phyloP scores from a whole-genome alignment of 1,139 yeast genomes.

The Nakaseomyces uthaithaninus region DNA sequence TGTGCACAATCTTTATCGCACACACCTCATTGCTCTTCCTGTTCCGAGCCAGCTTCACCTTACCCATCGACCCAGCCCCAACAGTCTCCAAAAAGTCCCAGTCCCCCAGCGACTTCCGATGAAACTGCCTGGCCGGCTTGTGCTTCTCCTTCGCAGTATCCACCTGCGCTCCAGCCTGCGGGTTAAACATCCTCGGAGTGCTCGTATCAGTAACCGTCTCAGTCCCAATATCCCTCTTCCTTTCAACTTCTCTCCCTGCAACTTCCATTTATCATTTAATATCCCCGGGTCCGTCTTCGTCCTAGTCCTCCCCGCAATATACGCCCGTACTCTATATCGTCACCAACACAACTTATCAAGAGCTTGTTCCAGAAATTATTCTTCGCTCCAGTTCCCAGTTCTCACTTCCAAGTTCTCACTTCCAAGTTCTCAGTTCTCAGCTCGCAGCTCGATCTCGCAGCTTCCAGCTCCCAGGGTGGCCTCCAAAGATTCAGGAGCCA shows the following conservation, averaged over 20 bases:
- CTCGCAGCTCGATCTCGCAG: no score
- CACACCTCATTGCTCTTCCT: conserved; percentile 64
- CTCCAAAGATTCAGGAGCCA: no score
- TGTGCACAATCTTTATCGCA: conserved; percentile 75
- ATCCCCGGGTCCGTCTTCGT: no score
- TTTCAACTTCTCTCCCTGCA: neutral
- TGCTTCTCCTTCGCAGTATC: conserved; percentile 6
- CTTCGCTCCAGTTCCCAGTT: no score
- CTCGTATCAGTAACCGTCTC: conserved; percentile 16
- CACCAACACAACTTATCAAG: no score
- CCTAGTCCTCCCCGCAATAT: no score
- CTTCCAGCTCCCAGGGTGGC: no score
- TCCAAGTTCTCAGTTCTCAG: no score
- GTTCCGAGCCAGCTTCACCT: conserved; percentile 76
- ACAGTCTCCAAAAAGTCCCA: conserved; percentile 94
- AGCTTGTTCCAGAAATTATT: no score
- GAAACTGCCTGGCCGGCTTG: conserved; percentile 45
- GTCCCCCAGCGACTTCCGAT: conserved; percentile 84
- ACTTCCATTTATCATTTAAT: no score
- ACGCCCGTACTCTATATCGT: no score
- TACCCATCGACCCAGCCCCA: conserved; percentile 99
- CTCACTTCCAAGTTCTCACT: no score
- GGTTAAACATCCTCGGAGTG: conserved; percentile 29
- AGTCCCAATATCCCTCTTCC: conserved; percentile 10
- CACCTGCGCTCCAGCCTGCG: neutral